Conservation (phyloP, 192 early-diverging fungal species). For the Coemansia sp. region DNA sequence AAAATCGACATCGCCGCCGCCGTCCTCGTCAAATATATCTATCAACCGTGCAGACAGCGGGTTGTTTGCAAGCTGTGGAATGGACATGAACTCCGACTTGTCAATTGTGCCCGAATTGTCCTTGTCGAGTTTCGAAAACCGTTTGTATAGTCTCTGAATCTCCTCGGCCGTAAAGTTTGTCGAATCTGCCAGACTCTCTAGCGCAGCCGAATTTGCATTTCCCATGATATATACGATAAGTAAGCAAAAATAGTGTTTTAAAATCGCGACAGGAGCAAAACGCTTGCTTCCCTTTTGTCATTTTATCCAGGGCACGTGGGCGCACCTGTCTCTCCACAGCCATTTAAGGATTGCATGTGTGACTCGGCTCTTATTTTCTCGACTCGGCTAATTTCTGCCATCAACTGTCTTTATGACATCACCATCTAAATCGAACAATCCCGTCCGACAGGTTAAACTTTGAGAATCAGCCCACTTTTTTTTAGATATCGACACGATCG, state of each 20-base stretch:
- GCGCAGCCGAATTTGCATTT: constrained; percentile 43
- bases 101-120: constrained; percentile 95
- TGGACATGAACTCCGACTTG: constrained; percentile 93
- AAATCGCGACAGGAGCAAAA: not conserved
- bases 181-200: constrained; percentile 48
- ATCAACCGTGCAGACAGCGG: constrained; percentile 94
- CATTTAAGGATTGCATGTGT: too few species aligned
- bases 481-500: not conserved
- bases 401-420: too few species aligned
- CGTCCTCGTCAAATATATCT: constrained; percentile 97
- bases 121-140: constrained; percentile 97
- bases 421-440: too few species aligned
- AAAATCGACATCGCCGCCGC: constrained; percentile 98
- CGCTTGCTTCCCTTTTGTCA: too few species aligned
- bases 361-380: too few species aligned
- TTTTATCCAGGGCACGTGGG: too few species aligned
- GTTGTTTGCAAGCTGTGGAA: constrained; percentile 97
- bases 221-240: constrained; percentile 24
- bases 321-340: too few species aligned
- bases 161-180: constrained; percentile 80
- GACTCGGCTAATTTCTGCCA: too few species aligned
- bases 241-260: not conserved
- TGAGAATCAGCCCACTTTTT: constrained; percentile 10
- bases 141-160: constrained; percentile 97
- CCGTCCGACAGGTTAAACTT: too few species aligned